phyloP scores from a whole-genome alignment of 306 rosid species.

The Gynostemma pentaphyllum region DNA sequence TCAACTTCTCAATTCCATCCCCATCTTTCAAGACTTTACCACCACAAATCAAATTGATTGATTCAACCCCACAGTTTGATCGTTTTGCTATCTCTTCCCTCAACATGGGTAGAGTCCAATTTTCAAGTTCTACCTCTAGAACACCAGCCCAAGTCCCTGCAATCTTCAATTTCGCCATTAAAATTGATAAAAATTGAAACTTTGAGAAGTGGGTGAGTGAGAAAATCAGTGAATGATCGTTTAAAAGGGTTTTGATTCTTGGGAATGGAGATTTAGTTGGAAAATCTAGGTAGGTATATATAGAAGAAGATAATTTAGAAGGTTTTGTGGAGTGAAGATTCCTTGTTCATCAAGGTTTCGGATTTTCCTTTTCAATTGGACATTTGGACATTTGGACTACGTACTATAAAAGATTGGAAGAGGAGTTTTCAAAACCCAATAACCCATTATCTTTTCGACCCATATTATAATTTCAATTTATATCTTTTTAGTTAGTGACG shows the following conservation, averaged over 20 bases:
- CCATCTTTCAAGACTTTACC: slow-evolving; percentile 62
- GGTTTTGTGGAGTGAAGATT: background rate
- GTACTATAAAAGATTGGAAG: too few relatives aligned
- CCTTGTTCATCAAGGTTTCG: background rate
- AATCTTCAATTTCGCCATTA: slow-evolving; percentile 77
- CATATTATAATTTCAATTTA: too few relatives aligned
- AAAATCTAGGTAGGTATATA: slow-evolving; percentile 2
- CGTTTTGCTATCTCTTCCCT: slow-evolving; percentile 61
- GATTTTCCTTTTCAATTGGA: background rate
- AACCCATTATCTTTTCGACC: too few relatives aligned
- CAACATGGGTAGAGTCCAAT: slow-evolving; percentile 54
- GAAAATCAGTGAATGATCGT: background rate
- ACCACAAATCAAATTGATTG: slow-evolving; percentile 65
- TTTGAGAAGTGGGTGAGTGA: background rate
- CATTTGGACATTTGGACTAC: too few relatives aligned
- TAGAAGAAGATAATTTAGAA: background rate
- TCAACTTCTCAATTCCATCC: slow-evolving; percentile 37
- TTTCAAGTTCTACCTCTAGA: slow-evolving; percentile 46
- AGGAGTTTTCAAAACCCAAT: too few relatives aligned
- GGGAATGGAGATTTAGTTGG: too few relatives aligned
- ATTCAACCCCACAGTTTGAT: slow-evolving; percentile 37
- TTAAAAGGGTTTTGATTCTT: too few relatives aligned
- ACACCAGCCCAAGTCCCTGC: slow-evolving; percentile 80
- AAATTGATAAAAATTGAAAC: background rate
- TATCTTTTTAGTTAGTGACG: too few relatives aligned